phyloP scores from a whole-genome alignment of 441 rosid species.

The Bruguiera hainesii region DNA sequence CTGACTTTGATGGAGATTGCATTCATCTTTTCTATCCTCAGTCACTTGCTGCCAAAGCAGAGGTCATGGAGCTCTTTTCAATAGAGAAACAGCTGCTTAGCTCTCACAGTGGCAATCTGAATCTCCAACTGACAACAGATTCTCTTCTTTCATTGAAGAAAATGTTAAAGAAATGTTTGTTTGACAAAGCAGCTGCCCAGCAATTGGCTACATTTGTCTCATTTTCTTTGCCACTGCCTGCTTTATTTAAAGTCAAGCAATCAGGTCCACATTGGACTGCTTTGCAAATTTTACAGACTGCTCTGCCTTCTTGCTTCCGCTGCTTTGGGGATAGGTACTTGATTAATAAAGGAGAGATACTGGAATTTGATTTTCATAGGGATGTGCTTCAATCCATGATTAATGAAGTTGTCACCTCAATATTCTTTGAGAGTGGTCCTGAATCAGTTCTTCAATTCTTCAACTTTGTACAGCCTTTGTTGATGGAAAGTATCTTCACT shows the following conservation, averaged over 20 bases:
- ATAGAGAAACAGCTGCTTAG: conserved; percentile 90
- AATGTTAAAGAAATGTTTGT: conserved; percentile 50
- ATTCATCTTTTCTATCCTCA: conserved; percentile 91
- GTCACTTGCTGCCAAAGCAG: conserved; percentile 86
- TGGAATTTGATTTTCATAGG: conserved; percentile 42
- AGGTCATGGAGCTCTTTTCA: conserved; percentile 85
- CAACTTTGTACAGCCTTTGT: conserved; percentile 69
- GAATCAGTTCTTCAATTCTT: conserved; percentile 62
- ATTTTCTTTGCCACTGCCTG: conserved; percentile 61
- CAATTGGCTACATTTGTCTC: conserved; percentile 75
- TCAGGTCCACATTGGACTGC: conserved; percentile 64
- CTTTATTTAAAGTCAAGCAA: conserved; percentile 43
- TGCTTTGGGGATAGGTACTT: conserved; percentile 55
- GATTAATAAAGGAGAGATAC: conserved; percentile 50
- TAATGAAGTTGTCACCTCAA: conserved; percentile 55
- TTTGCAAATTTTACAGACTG: conserved; percentile 65
- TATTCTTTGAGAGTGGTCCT: conserved; percentile 75
- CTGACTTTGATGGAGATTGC: conserved; percentile 97
- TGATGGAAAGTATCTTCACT: conserved; percentile 67
- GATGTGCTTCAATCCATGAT: conserved; percentile 44
- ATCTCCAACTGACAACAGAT: conserved; percentile 74
- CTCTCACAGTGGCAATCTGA: conserved; percentile 82
- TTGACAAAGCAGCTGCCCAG: conserved; percentile 51
- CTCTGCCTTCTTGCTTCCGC: conserved; percentile 59
- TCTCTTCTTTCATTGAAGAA: conserved; percentile 64